Conservation (phyloP, 352 stramenopile genomes). For the Globisporangium splendens region DNA sequence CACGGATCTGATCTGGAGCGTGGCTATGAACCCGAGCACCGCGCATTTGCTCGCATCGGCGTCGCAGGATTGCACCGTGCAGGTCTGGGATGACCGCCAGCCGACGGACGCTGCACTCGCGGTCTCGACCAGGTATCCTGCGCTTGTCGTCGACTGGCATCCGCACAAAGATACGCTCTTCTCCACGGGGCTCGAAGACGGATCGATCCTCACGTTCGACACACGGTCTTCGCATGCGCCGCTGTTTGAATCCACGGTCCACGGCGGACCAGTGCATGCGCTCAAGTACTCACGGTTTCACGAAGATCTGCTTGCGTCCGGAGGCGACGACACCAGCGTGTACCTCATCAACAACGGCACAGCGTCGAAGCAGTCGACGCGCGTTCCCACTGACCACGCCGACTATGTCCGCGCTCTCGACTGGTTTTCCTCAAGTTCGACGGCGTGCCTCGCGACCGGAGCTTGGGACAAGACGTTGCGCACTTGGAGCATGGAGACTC, state of each 20-base stretch:
- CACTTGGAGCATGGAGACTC: conserved; percentile 30
- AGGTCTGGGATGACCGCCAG: conserved; percentile 71
- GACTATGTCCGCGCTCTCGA: conserved; percentile 76
- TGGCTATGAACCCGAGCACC: conserved; percentile 44
- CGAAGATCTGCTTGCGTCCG: conserved; percentile 54
- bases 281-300: conserved; percentile 67
- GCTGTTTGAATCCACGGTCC: conserved; percentile 35
- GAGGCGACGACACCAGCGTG: conserved; percentile 57
- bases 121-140: conserved; percentile 36
- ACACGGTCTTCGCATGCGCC: conserved; percentile 41
- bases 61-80: conserved; percentile 65
- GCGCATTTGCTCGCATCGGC: conserved; percentile 49
- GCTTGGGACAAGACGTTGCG: conserved; percentile 67
- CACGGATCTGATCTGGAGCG: conserved; percentile 68
- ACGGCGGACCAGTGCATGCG: conserved; percentile 47
- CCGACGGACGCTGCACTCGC: conserved; percentile 32
- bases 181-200: conserved; percentile 62
- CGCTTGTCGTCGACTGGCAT: conserved; percentile 71
- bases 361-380: conserved; percentile 12
- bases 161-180: conserved; percentile 52
- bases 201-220: conserved; percentile 65
- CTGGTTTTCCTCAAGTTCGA: conserved; percentile 36
- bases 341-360: conserved; percentile 32
- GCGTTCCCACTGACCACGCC: conserved; percentile 26
- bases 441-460: conserved; percentile 35